Conservation (phyloP, 1,284 basidiomycete species). For the Singerocomus rubriflavus region DNA sequence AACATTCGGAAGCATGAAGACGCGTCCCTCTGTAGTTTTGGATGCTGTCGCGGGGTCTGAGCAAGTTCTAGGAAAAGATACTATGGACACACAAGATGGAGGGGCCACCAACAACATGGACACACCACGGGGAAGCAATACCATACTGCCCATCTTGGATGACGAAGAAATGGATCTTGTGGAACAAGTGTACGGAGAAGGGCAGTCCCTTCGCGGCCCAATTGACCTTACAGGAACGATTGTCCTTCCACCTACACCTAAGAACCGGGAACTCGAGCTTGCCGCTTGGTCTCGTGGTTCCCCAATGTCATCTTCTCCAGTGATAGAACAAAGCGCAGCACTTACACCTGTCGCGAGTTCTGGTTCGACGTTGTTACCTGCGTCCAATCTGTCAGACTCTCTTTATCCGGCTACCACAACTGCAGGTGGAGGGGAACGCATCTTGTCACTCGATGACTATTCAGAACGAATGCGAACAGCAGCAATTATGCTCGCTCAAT, state of each 20-base stretch:
- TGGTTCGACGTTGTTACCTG: conserved; percentile 8
- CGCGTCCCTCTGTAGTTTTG: conserved; percentile 23
- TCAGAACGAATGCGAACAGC: conserved; percentile 98
- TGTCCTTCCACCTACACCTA: conserved; percentile 74
- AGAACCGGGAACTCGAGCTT: conserved; percentile 86
- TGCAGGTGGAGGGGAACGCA: conserved; percentile 14
- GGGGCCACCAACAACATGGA: conserved; percentile 15
- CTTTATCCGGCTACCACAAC: conserved; percentile 2
- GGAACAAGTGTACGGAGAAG: conserved; percentile 85
- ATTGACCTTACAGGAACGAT: conserved; percentile 80
- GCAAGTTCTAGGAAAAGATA: conserved; percentile 28
- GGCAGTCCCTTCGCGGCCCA: conserved; percentile 65
- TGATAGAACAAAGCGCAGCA: conserved; percentile 30
- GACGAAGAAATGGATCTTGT: conserved; percentile 93
- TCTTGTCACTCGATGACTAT: conserved; percentile 85
- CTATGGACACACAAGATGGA: conserved; percentile 20
- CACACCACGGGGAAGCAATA: conserved; percentile 29
- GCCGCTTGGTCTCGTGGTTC: conserved; percentile 74
- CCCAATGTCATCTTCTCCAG: conserved; percentile 50
- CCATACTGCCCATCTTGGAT: conserved; percentile 33
- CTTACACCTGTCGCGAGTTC: conserved; percentile 12
- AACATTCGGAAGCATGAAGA: conserved; percentile 38
- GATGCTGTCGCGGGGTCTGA: conserved; percentile 24
- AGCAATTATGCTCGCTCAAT: conserved; percentile 96
- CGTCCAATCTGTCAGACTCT: conserved; percentile 9